Percentiles rank a stretch among this genome's conserved stretches.
phyloP scores from a whole-genome alignment of 2,329 filamentous ascomycete genomes.

The Fusarium devonianum region DNA sequence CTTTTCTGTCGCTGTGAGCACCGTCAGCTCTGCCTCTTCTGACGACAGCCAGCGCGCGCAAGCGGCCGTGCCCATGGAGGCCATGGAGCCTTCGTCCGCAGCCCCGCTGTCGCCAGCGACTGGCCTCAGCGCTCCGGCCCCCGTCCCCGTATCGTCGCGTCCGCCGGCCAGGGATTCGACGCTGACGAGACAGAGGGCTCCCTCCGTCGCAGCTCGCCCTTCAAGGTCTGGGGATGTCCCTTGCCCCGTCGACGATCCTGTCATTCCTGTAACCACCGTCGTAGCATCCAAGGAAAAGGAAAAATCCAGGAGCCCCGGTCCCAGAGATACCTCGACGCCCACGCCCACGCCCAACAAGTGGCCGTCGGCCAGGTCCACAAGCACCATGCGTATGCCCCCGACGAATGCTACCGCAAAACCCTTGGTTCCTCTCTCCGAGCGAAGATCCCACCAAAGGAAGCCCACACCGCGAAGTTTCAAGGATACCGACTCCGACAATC shows the following conservation, averaged over 20 bases:
- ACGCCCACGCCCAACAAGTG: constrained; percentile 29
- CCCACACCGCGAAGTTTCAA: constrained; percentile 52
- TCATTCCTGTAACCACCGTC: constrained; percentile 1
- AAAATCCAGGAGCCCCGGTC: constrained; percentile 19
- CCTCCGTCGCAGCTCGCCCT: constrained; percentile 10
- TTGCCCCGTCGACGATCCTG: constrained; percentile 10
- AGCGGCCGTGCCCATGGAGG: constrained; percentile 41
- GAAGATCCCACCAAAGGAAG: constrained; percentile 53
- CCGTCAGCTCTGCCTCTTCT: constrained; percentile 37
- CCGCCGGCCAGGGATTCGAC: constrained; percentile 38
- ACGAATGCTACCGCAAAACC: constrained; percentile 44
- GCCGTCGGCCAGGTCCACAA: constrained; percentile 34
- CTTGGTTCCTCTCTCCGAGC: constrained; percentile 56
- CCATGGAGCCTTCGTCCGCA: constrained; percentile 37
- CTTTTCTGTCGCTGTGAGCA: constrained; percentile 39
- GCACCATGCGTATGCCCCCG: constrained; percentile 33
- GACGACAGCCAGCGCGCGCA: constrained; percentile 31
- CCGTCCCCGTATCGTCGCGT: constrained; percentile 30
- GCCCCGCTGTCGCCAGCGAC: constrained; percentile 40
- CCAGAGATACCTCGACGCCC: constrained; percentile 20
- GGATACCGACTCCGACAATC: constrained; percentile 58
- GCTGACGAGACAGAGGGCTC: constrained; percentile 28
- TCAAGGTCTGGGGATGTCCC: constrained; percentile 30
- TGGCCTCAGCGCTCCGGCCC: constrained; percentile 41
- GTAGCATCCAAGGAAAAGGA: constrained; percentile 13